A percentile compares a stretch with the other conserved stretches of the same genome.
phyloP scores from a whole-genome alignment of 2,329 filamentous ascomycete species.

The Chrysoporthe cubensis region DNA sequence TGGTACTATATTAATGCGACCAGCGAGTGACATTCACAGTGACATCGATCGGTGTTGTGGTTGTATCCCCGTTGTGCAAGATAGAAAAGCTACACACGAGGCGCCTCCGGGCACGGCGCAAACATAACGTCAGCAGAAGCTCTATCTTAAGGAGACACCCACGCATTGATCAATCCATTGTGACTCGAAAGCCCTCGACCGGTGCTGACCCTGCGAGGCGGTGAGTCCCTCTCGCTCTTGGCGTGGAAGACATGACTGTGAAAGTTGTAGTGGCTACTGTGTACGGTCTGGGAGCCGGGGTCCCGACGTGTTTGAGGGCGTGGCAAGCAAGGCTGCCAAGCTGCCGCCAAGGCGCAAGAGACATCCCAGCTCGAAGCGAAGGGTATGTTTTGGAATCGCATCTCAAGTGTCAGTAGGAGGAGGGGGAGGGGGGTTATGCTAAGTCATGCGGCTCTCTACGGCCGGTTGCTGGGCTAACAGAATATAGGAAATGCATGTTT shows the following conservation, averaged over 20 bases:
- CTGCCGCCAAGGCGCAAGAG: conserved; percentile 23
- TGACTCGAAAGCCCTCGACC: too few species aligned
- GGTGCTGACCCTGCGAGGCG: not conserved
- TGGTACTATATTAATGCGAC: not conserved
- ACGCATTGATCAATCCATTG: too few species aligned
- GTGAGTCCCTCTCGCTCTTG: not conserved
- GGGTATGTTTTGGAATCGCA: not conserved
- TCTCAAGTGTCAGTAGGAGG: not conserved
- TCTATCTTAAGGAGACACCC: too few species aligned
- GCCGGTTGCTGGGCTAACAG: not conserved
- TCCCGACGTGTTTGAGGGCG: conserved; percentile 18
- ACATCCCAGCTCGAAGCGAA: conserved; percentile 5
- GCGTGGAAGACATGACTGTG: not conserved
- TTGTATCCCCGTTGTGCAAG: too few species aligned
- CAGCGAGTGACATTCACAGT: too few species aligned
- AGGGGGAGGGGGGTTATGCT: too few species aligned
- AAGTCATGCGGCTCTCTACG: not conserved
- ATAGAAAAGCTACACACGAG: too few species aligned
- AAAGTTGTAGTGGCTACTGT: not conserved
- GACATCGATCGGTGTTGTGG: too few species aligned
- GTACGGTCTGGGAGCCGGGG: not conserved
- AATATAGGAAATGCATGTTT: not conserved
- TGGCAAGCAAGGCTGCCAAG: not conserved
- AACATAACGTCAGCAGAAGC: too few species aligned
- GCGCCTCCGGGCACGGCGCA: too few species aligned